Conservation (phyloP, 495 filamentous ascomycete species). For the Penicillium malachiteum region DNA sequence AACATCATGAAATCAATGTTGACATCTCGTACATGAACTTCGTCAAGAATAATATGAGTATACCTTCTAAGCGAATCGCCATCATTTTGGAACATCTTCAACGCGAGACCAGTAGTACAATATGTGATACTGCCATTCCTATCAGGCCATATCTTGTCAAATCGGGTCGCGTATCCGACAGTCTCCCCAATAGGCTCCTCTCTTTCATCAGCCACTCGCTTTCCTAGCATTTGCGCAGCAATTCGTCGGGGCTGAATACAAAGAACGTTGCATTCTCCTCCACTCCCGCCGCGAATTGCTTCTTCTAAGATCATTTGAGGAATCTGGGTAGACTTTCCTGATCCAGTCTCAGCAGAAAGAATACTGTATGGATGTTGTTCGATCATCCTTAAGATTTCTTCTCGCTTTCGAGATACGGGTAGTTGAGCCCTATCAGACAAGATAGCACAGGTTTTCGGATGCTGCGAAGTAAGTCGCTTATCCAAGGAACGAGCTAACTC, state of each 20-base stretch:
- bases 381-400: conserved; percentile 47
- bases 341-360: conserved; percentile 57
- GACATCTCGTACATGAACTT: conserved; percentile 60
- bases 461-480: conserved; percentile 4
- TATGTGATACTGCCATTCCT: conserved; percentile 50
- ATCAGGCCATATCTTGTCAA: conserved; percentile 32
- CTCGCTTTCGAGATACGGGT: conserved; percentile 49
- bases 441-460: conserved; percentile 3
- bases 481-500: conserved; percentile 1
- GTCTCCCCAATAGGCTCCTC: conserved; percentile 45
- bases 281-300: conserved; percentile 30
- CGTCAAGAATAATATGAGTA: conserved; percentile 59
- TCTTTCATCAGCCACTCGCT: conserved; percentile 55
- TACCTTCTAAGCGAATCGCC: too few species aligned
- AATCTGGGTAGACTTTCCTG: conserved; percentile 62
- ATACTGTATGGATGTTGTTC: conserved; percentile 50
- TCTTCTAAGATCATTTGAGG: conserved; percentile 60
- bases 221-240: conserved; percentile 54
- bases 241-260: conserved; percentile 60
- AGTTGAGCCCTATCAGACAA: conserved; percentile 19
- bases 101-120: conserved; percentile 57
- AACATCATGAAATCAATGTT: conserved; percentile 56
- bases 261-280: conserved; percentile 29
- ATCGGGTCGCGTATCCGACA: conserved; percentile 56
- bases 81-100: conserved; percentile 21